These are phyloP conservation scores for Alternaria sp. DNA, from an alignment of 2,329 filamentous ascomycete species.

Conservation along the genomic window DNA sequence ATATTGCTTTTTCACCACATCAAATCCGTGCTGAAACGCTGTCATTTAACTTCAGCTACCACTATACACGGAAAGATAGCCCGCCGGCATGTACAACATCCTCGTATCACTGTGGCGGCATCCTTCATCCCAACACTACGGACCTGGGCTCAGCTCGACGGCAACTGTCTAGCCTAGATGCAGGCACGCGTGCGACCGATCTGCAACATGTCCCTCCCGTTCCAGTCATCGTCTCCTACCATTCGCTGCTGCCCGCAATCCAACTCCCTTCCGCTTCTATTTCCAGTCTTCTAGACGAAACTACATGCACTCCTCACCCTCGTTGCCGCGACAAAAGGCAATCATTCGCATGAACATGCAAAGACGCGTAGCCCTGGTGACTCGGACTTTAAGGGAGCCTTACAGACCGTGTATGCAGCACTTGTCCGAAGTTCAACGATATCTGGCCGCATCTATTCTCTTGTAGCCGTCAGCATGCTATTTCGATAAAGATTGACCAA, in stretches of 20 bases:
- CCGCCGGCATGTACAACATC: slow-evolving; percentile 10
- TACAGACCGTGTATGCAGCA: slow-evolving; percentile 19
- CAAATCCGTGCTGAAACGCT: slow-evolving; percentile 12
- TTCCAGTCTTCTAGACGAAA: slow-evolving; percentile 21
- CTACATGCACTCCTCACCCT: slow-evolving; percentile 11
- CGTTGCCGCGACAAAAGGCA: slow-evolving; percentile 18
- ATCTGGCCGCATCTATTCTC: slow-evolving; percentile 19
- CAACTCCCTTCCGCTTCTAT: slow-evolving; percentile 24
- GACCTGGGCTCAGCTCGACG: slow-evolving; percentile 27
- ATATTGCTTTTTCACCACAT: slow-evolving; percentile 7
- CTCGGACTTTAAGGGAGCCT: slow-evolving; percentile 23
- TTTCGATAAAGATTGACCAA: slow-evolving; percentile 27
- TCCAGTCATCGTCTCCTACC: slow-evolving; percentile 2
- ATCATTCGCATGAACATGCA: slow-evolving; percentile 22
- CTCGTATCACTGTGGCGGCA: slow-evolving; percentile 24
- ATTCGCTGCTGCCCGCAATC: slow-evolving; percentile 19
- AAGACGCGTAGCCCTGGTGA: slow-evolving; percentile 17
- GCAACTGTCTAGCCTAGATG: slow-evolving; percentile 15
- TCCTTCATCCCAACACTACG: slow-evolving; percentile 24
- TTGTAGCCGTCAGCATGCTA: slow-evolving; percentile 13
- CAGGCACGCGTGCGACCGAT: slow-evolving; percentile 24
- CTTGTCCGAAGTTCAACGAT: slow-evolving; percentile 17
- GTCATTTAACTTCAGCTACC: background rate
- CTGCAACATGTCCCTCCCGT: slow-evolving; percentile 14
- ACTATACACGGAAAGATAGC: slow-evolving; percentile 9